Base-by-base conservation (phyloP, 2,329 filamentous ascomycete species). In the Aspergillus hiratsukae region DNA sequence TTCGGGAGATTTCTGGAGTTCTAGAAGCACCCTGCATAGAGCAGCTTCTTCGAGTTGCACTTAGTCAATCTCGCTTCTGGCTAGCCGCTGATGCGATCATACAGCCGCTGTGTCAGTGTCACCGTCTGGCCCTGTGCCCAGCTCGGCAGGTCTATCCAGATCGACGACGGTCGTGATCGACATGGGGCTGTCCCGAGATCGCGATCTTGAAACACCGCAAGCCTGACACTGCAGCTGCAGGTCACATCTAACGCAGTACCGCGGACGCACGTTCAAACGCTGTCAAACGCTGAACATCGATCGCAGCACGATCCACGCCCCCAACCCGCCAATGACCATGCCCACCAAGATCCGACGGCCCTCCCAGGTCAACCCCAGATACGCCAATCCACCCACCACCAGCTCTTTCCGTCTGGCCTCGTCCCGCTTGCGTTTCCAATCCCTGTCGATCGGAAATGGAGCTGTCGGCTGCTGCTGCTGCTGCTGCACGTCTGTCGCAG, bases 341-440 rank as follows among this genome's bases (percentile, higher is more conserved):
- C 72, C 76, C 46, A 78, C 54, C 54, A 78, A 53, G 51, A 79
- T 54, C 6, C 68, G 70, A 53, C 75, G 76, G 3, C 78, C 78
- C 65, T 80, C 75, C 73, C 76, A 75, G 14, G 78, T 80, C 64
- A 76, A 61, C 19, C 65, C 75, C 28, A 87, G 67, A 66, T 86
- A 85, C 10, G 83, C 80, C 19, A 78, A 63, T 46, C 81, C 71
- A 10, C 87, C 87, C 2, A 87, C 81, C 23, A 82, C 64, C 27
- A 87, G 48, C 68, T 89, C 87, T 61, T 81, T 80, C 45, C 73
- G 75, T 54, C 85, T 78, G 8, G 85, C 86, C 46, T 73, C 71
- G 23, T 77, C 76, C 57, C 84, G 75, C 62, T 78, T 77, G 31
- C 72, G 65, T 64, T 75, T 79, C 85, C 85, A 89, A 40, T 79